These are phyloP conservation scores for Globisporangium carolinianum DNA, from an alignment of 352 stramenopile genomes.

Conservation along the genomic window DNA sequence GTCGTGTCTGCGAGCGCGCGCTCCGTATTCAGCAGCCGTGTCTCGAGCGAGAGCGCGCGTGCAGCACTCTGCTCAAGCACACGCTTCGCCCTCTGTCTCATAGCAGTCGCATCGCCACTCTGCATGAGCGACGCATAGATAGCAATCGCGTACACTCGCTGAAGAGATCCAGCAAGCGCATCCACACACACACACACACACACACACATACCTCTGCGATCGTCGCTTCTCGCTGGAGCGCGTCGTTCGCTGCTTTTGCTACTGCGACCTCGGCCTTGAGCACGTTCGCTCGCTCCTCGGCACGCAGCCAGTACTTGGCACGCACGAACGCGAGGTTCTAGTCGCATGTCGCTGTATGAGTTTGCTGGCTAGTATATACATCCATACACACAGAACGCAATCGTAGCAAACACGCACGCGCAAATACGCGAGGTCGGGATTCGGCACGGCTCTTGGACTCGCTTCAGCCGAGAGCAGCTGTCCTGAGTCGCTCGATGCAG, in stretches of 20 bases:
- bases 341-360: no score
- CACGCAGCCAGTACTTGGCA: conserved; percentile 9
- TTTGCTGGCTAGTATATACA: no score
- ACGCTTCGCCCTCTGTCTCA: not conserved
- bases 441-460: conserved; percentile 2
- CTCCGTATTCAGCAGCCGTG: conserved; percentile 8
- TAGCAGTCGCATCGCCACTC: not conserved
- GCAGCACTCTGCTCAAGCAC: not conserved
- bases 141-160: not conserved
- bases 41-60: not conserved
- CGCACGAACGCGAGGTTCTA: not conserved
- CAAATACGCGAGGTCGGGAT: conserved; percentile 4
- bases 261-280: conserved; percentile 7
- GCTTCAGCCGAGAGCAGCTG: not conserved
- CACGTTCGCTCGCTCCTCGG: conserved; percentile 3
- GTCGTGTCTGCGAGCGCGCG: conserved; percentile 5
- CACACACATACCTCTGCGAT: conserved; percentile 4
- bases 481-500: not conserved
- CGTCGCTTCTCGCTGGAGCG: not conserved
- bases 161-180: not conserved
- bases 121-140: no score
- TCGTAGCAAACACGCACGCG: not conserved
- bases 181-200: not conserved
- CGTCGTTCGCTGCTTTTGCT: not conserved
- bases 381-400: no score